phyloP scores from a whole-genome alignment of 768 basidiomycete species.

The Gelatoporia subvermispora region DNA sequence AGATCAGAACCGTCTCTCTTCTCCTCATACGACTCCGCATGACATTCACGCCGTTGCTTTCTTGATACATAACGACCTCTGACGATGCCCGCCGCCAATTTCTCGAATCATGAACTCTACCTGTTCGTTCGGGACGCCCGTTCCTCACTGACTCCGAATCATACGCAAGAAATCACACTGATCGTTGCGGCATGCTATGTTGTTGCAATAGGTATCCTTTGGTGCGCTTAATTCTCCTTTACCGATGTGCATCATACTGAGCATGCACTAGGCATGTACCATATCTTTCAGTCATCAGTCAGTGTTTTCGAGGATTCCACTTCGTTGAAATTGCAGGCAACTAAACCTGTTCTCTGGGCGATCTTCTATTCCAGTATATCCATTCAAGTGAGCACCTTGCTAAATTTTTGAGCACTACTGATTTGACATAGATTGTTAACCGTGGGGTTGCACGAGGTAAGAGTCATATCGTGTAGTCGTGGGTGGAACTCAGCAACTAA shows the following conservation, averaged over 20 bases:
- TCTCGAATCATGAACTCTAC: conserved; percentile 19
- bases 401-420: not conserved
- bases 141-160: conserved; percentile 51
- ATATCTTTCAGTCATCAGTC: conserved; percentile 65
- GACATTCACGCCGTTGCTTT: not conserved
- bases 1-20: not conserved
- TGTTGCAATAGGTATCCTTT: conserved; percentile 71
- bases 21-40: not conserved
- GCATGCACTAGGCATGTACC: conserved; percentile 64
- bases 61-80: conserved; percentile 8
- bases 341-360: conserved; percentile 1
- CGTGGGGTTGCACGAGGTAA: conserved; percentile 85
- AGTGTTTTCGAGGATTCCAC: conserved; percentile 27
- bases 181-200: conserved; percentile 79
- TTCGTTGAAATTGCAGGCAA: too few relatives aligned
- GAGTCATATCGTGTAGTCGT: conserved; percentile 1
- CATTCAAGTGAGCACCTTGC: conserved; percentile 73
- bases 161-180: conserved; percentile 69
- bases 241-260: conserved; percentile 2
- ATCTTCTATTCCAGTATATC: conserved; percentile 60
- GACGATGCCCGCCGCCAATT: conserved; percentile 11
- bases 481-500: not conserved
- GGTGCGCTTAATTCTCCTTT: conserved; percentile 39
- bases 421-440: conserved; percentile 56
- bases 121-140: conserved; percentile 22